Conservation (phyloP, 2,329 filamentous ascomycete species). For the Fusarium globosum region DNA sequence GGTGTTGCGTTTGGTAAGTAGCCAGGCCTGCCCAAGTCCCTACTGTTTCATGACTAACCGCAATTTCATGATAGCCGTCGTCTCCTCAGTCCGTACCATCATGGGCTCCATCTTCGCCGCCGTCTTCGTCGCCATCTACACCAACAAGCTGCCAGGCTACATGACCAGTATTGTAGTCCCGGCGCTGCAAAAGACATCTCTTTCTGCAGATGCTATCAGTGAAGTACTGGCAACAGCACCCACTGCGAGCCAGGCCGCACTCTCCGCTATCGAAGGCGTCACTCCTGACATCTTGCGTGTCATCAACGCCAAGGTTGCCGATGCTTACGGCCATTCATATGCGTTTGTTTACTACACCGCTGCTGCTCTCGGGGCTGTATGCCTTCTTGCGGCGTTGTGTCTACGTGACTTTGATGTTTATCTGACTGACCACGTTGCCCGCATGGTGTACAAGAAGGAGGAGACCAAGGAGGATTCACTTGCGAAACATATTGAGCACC, state of each 20-base stretch:
- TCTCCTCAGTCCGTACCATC: not conserved
- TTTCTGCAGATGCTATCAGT: not conserved
- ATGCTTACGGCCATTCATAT: not conserved
- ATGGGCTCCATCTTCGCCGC: not conserved
- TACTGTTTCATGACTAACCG: not conserved
- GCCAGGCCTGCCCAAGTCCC: fast-evolving
- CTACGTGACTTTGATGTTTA: not conserved
- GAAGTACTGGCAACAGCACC: not conserved
- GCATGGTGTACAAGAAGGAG: not conserved
- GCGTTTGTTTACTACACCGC: not conserved
- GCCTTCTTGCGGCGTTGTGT: not conserved
- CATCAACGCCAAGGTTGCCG: not conserved
- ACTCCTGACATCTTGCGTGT: not conserved
- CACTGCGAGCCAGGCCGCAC: not conserved
- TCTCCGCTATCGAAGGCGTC: not conserved
- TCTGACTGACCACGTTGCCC: not conserved
- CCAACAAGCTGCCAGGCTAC: not conserved
- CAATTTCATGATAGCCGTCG: not conserved
- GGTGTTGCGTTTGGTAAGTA: not conserved
- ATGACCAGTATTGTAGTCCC: not conserved
- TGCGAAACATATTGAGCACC: not conserved
- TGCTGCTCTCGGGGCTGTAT: not conserved
- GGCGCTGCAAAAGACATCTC: not conserved
- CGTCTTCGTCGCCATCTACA: not conserved
- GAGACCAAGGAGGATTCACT: not conserved